These are phyloP conservation scores for Tinospora cordifolia DNA, from an alignment of 164 flowering plant species.

Conservation along the genomic window DNA sequence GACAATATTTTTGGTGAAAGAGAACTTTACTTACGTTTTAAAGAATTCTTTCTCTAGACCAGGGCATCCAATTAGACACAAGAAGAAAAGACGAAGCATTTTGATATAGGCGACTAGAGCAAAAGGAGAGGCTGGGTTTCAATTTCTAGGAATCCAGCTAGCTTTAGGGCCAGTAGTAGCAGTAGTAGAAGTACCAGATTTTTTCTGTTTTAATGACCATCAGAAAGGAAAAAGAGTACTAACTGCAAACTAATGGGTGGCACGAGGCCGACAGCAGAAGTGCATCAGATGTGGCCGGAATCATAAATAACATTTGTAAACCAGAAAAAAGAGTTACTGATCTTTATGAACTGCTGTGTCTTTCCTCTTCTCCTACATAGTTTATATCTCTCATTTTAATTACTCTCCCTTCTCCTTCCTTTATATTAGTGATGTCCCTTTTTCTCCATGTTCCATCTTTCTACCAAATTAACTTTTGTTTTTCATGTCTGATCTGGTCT, in stretches of 20 bases:
- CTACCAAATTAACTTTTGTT: not conserved
- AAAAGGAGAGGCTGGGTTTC: slow-evolving; percentile 1
- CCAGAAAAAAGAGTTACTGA: not conserved
- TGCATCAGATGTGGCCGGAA: not conserved
- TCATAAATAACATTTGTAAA: not conserved
- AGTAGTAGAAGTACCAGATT: no score
- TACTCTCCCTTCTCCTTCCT: no score
- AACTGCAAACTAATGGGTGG: not conserved
- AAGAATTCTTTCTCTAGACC: no score
- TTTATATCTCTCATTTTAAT: no score
- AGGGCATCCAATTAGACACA: no score
- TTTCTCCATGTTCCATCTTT: not conserved
- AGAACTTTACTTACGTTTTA: no score
- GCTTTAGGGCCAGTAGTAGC: no score
- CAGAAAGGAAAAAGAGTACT: no score
- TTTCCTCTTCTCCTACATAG: not conserved
- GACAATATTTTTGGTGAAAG: no score
- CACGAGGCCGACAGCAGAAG: slow-evolving; percentile 4
- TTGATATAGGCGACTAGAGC: not conserved
- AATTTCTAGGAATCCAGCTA: not conserved
- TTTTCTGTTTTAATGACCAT: no score
- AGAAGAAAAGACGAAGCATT: no score
- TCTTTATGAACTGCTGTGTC: no score
- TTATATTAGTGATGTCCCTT: not conserved
- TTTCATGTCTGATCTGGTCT: not conserved